These are phyloP conservation scores for Paradendryphiella salina DNA, from an alignment of 2,329 filamentous ascomycete species.

Conservation along the genomic window DNA sequence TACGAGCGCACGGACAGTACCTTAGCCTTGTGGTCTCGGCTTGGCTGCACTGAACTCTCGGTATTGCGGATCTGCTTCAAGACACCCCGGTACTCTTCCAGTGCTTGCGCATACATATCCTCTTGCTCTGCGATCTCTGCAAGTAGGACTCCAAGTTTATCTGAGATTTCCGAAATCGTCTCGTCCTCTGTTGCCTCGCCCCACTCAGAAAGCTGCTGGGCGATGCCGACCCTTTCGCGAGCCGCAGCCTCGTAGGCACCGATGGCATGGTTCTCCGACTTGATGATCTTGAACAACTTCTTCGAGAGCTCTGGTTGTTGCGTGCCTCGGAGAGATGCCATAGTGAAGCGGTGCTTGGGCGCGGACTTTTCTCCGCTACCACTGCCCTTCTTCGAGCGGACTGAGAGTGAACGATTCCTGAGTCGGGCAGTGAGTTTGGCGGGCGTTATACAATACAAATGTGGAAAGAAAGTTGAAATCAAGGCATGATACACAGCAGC, in stretches of 20 bases:
- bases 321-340: constrained; percentile 81
- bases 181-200: constrained; percentile 90
- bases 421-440: constrained; percentile 36
- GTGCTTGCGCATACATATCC: constrained; percentile 78
- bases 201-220: constrained; percentile 92
- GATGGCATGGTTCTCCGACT: constrained; percentile 89
- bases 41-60: constrained; percentile 92
- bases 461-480: neutral
- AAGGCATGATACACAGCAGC: neutral
- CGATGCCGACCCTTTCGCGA: constrained; percentile 81
- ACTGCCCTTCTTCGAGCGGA: constrained; percentile 65
- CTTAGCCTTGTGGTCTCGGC: constrained; percentile 81
- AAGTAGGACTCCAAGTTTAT: constrained; percentile 92
- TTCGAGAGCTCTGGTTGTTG: constrained; percentile 87
- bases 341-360: constrained; percentile 73
- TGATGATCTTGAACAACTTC: constrained; percentile 89
- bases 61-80: constrained; percentile 95
- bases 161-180: constrained; percentile 82
- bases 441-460: neutral
- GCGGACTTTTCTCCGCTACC: constrained; percentile 48
- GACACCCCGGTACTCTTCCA: constrained; percentile 80
- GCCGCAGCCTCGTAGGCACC: constrained; percentile 81
- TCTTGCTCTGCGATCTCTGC: constrained; percentile 94
- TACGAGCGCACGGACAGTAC: no score
- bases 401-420: constrained; percentile 75